Evolutionary conservation across 2,329 filamentous ascomycete species (phyloP), one percentile per base, ranked within the genome.

Genomic region (Ustulina deusta): DNA sequence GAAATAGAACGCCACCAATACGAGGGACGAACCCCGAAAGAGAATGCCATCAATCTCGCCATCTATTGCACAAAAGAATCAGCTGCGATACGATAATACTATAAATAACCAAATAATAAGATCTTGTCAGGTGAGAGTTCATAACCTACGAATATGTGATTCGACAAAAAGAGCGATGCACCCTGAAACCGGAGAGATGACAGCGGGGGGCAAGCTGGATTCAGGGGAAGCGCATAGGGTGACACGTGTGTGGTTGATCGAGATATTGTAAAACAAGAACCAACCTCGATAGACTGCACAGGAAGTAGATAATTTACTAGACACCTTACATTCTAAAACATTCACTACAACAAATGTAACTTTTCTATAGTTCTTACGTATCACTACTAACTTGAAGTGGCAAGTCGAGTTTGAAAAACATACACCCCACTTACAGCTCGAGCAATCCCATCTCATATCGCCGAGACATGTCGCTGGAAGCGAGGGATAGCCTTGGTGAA

Each of bases 401-500:
- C 20, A 55, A 22, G 10, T 7, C 10, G 32, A 17, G 32, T 7
- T 38, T 9, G 1, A 27, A 6, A 48, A 15, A 25, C n/a, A 52
- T 2, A 13, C 9, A 40, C 38, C 17, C n/a, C 27, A 52, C 46
- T 32, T 20, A n/a, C 15, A 40, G 17, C 17, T 0, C 3, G 3
- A 20, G 34, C 32, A 54, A n/a, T 17, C 11, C 6, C 11, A 27
- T 49, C 57, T 55, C 57, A 77, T 49, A 77, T 75, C 6, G 74
- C 68, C 15, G 73, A 72, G 3, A 77, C 74, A 48, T 69, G 71
- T 22, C 76, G 61, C 22, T 74, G 62, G 17, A 78, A 76, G n/a
- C 71, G 69, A 0, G 76, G 76, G 40, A 78, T 73, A 10, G 69
- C 58, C 59, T 75, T 77, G 11, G 76, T 82, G 63, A 84, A 86